These are phyloP conservation scores for Ceratopteris richardii DNA, from an alignment of 75 land plant genomes.

Conservation along the genomic window DNA sequence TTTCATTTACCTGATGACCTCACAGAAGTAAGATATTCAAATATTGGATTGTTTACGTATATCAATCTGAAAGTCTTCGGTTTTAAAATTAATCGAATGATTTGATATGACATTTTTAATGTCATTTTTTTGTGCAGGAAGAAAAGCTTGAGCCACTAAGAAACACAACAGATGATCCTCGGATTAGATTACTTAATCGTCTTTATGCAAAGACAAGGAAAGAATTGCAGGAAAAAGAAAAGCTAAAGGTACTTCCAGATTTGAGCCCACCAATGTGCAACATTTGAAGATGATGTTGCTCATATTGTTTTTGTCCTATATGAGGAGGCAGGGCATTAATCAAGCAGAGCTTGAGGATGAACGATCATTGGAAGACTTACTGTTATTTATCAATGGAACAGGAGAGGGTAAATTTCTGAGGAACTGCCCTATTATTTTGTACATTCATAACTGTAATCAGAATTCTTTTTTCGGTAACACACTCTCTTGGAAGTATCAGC, in stretches of 20 bases:
- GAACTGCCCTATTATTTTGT: too few relatives aligned
- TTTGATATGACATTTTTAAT: conserved; percentile 85
- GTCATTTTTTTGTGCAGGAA: too few relatives aligned
- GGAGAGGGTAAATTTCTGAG: too few relatives aligned
- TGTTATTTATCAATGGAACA: too few relatives aligned
- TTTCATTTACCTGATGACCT: conserved; percentile 97
- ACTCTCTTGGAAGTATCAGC: too few relatives aligned
- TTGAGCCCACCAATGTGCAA: too few relatives aligned
- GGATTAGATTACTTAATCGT: conserved; percentile 98
- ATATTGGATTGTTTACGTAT: neutral
- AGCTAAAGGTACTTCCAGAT: conserved; percentile 68
- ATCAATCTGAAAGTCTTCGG: neutral
- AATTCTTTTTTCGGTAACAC: too few relatives aligned
- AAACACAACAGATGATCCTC: conserved; percentile 84
- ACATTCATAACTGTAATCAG: too few relatives aligned
- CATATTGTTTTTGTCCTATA: too few relatives aligned
- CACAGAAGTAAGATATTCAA: conserved; percentile 50
- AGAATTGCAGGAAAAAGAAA: conserved; percentile 80
- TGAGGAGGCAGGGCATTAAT: too few relatives aligned
- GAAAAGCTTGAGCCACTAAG: conserved; percentile 89
- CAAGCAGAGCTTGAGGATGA: conserved; percentile 18
- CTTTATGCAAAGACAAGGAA: conserved; percentile 74
- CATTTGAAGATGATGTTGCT: too few relatives aligned
- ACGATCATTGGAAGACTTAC: conserved; percentile 32
- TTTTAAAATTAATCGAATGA: neutral